Conservation (phyloP, 2,329 filamentous ascomycete genomes). For the Sarocladium brachiariae region DNA sequence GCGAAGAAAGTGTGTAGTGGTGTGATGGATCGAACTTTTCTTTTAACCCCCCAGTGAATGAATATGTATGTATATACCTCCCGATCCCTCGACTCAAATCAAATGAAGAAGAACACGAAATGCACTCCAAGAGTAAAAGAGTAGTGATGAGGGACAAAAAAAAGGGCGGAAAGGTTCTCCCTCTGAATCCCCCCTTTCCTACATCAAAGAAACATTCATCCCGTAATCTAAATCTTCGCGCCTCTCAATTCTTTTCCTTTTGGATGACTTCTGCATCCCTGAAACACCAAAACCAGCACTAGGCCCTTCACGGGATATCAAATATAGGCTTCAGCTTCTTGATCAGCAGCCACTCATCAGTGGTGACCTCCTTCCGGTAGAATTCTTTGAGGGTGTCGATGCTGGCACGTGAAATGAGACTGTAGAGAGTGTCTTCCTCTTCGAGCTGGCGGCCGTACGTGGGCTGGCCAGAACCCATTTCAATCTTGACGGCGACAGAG, state of each 20-base stretch:
- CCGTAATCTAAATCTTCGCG: neutral
- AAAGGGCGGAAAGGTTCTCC: too few relatives aligned
- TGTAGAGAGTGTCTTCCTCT: constrained; percentile 84
- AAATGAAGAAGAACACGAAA: neutral
- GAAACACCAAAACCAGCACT: too few relatives aligned
- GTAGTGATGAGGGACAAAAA: too few relatives aligned
- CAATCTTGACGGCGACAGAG: constrained; percentile 97
- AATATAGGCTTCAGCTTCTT: constrained; percentile 94
- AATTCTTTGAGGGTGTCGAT: constrained; percentile 97
- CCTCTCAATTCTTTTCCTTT: neutral
- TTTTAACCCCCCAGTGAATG: neutral
- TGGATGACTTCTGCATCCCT: neutral
- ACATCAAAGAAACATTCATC: neutral
- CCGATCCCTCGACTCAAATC: too few relatives aligned
- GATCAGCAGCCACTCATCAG: constrained; percentile 92
- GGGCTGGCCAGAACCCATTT: constrained; percentile 85
- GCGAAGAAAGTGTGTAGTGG: too few relatives aligned
- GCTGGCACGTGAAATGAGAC: constrained; percentile 74
- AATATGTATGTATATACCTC: neutral
- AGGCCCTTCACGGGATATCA: constrained; percentile 64
- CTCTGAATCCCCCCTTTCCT: too few relatives aligned
- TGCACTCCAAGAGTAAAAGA: neutral
- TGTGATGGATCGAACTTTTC: neutral
- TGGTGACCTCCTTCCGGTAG: constrained; percentile 78
- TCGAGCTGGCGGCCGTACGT: constrained; percentile 92